Percentiles rank a stretch among this genome's conserved stretches.
phyloP scores from a whole-genome alignment of 306 rosid species.

The Vachellia collinsii region DNA sequence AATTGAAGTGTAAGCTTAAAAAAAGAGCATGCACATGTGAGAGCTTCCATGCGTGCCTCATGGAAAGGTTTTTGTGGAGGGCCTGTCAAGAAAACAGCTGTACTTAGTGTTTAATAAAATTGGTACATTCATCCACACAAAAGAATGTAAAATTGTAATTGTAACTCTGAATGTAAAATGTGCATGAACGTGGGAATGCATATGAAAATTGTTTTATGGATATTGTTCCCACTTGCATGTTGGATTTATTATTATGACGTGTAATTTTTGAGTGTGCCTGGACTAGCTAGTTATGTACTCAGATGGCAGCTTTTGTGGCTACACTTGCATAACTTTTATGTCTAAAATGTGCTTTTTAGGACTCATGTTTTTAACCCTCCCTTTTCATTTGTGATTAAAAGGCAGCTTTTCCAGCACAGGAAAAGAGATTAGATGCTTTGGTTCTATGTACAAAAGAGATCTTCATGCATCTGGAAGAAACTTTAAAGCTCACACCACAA shows the following conservation, averaged over 20 bases:
- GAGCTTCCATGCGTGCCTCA: slow-evolving; percentile 14
- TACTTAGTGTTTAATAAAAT: background rate
- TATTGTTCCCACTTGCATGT: slow-evolving; percentile 22
- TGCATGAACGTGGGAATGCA: slow-evolving; percentile 19
- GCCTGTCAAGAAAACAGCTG: too few relatives aligned
- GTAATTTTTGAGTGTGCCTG: slow-evolving; percentile 10
- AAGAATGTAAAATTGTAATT: slow-evolving; percentile 8
- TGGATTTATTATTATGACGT: slow-evolving; percentile 17
- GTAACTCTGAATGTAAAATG: slow-evolving; percentile 9
- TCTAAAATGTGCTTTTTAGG: slow-evolving; percentile 25
- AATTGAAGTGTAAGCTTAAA: slow-evolving; percentile 14
- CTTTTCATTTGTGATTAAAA: slow-evolving; percentile 41
- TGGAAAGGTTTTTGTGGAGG: slow-evolving; percentile 8
- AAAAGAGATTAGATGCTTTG: slow-evolving; percentile 90
- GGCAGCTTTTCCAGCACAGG: slow-evolving; percentile 94
- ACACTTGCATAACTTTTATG: slow-evolving; percentile 23
- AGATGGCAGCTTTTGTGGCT: slow-evolving; percentile 24
- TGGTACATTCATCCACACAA: background rate
- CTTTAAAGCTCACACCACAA: slow-evolving; percentile 82
- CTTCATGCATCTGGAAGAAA: slow-evolving; percentile 83
- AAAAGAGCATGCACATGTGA: background rate
- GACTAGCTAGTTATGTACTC: slow-evolving; percentile 3
- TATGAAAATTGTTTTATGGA: background rate
- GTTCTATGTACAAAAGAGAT: slow-evolving; percentile 76
- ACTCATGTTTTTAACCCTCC: slow-evolving; percentile 30